Evolutionary conservation across 2,329 filamentous ascomycete genomes (phyloP), one percentile per base, ranked within the genome.

Genomic region (Stachybotrys elegans): DNA sequence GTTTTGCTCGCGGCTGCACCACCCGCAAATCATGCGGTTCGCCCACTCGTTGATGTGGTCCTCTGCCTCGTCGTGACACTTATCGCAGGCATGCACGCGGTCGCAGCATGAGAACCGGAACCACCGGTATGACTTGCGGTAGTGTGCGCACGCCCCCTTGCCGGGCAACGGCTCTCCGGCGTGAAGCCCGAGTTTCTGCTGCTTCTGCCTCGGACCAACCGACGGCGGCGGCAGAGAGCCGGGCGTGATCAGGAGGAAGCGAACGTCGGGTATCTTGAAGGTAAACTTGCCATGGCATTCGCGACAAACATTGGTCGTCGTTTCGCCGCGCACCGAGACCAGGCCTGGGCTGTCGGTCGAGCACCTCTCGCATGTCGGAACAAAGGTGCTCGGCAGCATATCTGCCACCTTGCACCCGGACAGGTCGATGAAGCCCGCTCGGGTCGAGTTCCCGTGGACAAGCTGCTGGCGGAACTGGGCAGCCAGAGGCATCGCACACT

Each of bases 21-120:
- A 86, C 6, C 85, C 85, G 60, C 86, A 92, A 27, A 92, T 80
- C 86, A 93, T 93, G 40, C 87, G 73, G 56, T 84, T 88, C 7
- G 88, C 88, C 74, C 88, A 88, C 66, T 93, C 88, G 51, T 87
- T 83, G 7, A 77, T 69, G 66, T 94, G 88, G 41, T 85, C 82
- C 53, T 82, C 79, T 9, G 68, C 75, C 14, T 69, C 75, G 60
- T 93, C 87, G 57, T 94, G 88, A 65, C 88, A 94, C 67, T 76
- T 78, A 57, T 84, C 80, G 61, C 80, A 84, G n/a, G 78, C 58
- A 53, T 79, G 70, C 29, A 83, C 77, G 45, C 72, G 71, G 41
- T 62, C 63, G 60, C 79, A 83, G 65, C 80, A 83, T 48, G 75
- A 76, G 67, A 84, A 84, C 14, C 80, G 70, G 63, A 84, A 84